Percentiles rank a stretch among this genome's conserved stretches.
Conservation (phyloP, 345 rosid species). For the Bretschneidera sinensis region DNA sequence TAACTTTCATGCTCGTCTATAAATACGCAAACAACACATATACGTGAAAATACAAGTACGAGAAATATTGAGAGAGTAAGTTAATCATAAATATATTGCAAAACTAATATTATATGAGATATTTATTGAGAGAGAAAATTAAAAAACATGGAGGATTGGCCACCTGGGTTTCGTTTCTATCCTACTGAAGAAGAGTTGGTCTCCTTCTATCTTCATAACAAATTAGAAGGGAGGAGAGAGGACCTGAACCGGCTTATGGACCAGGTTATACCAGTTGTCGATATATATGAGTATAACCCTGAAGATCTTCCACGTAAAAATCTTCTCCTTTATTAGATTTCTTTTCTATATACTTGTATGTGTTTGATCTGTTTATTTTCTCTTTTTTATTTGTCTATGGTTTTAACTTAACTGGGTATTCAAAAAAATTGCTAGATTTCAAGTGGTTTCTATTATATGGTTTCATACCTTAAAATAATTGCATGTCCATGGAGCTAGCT, state of each 20-base stretch:
- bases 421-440: too few species aligned
- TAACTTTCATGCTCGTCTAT: too few species aligned
- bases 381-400: not conserved
- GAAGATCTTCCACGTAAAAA: constrained; percentile 43
- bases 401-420: not conserved
- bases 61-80: too few species aligned
- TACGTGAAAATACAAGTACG: too few species aligned
- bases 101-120: too few species aligned
- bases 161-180: constrained; percentile 54
- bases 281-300: constrained; percentile 40
- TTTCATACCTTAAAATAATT: too few species aligned
- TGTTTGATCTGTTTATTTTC: too few species aligned
- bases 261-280: constrained; percentile 46
- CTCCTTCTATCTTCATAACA: constrained; percentile 36
- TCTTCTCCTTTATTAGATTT: not conserved
- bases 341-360: too few species aligned
- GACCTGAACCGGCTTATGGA: constrained; percentile 34
- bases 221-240: constrained; percentile 27
- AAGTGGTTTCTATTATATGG: too few species aligned
- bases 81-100: too few species aligned
- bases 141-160: constrained; percentile 32
- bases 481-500: too few species aligned
- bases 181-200: constrained; percentile 59
- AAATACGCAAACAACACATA: too few species aligned
- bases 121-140: not conserved